Conservation (phyloP, 2,329 filamentous ascomycete genomes). For the Triangularia setosa region DNA sequence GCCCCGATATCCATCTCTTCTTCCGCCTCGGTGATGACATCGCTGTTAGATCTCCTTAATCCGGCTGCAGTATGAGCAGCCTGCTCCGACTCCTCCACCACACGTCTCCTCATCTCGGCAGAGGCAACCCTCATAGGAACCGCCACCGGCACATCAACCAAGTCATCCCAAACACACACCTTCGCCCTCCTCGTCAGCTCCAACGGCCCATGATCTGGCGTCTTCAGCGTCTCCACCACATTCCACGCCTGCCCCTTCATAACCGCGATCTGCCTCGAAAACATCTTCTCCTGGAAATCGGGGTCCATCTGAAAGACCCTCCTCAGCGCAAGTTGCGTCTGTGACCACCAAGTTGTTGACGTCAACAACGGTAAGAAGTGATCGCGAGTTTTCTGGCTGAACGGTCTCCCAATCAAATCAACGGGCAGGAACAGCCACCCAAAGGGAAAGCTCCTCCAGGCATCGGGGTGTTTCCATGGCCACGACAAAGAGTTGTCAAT, state of each 20-base stretch:
- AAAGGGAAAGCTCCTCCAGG: constrained; percentile 85
- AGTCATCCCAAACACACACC: constrained; percentile 96
- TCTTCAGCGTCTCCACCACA: constrained; percentile 95
- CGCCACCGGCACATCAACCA: constrained; percentile 92
- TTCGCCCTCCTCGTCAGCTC: constrained; percentile 86
- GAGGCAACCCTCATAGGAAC: constrained; percentile 84
- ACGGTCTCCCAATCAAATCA: constrained; percentile 91
- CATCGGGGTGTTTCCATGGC: constrained; percentile 99
- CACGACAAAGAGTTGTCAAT: constrained; percentile 98
- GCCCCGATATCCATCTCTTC: constrained; percentile 92
- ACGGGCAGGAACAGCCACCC: constrained; percentile 98
- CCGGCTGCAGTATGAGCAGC: constrained; percentile 31
- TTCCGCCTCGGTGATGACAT: constrained; percentile 50
- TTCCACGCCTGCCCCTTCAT: constrained; percentile 99
- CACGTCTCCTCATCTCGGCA: constrained; percentile 72
- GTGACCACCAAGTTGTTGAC: constrained; percentile 94
- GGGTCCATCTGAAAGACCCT: constrained; percentile 86
- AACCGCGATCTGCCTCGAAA: constrained; percentile 93
- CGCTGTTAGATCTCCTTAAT: constrained; percentile 6
- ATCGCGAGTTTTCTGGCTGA: constrained; percentile 86
- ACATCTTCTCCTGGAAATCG: constrained; percentile 99
- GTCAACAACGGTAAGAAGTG: constrained; percentile 96
- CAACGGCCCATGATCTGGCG: constrained; percentile 83
- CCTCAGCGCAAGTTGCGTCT: constrained; percentile 83
- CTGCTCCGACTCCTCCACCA: constrained; percentile 41